Conservation (phyloP, 352 stramenopile genomes). For the Phytophthora citricola region DNA sequence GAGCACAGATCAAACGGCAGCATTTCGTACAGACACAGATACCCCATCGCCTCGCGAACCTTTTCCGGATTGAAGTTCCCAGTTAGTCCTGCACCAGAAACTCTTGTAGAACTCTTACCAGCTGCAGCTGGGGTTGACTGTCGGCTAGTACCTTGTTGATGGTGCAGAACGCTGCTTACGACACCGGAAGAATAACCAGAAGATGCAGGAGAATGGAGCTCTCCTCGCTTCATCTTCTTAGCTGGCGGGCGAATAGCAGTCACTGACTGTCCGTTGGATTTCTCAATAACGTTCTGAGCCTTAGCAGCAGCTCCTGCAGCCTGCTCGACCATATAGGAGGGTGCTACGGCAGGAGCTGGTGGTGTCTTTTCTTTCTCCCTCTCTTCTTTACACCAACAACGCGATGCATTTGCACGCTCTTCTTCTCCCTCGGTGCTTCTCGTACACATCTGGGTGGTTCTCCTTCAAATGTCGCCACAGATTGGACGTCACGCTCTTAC, state of each 20-base stretch:
- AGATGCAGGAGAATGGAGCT: conserved; percentile 38
- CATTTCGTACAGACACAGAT: conserved; percentile 74
- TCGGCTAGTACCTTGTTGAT: conserved; percentile 22
- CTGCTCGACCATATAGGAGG: background rate
- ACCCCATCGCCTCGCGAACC: conserved; percentile 63
- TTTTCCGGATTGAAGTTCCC: conserved; percentile 56
- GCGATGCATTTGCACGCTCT: conserved; percentile 78
- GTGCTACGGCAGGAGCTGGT: background rate
- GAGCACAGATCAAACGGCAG: conserved; percentile 72
- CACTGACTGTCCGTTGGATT: conserved; percentile 13
- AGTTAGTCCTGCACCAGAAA: background rate
- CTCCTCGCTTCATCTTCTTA: conserved; percentile 53
- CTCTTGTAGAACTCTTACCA: background rate
- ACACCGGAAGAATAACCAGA: conserved; percentile 42
- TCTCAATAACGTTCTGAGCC: conserved; percentile 27
- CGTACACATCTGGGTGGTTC: conserved; percentile 81
- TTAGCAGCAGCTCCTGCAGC: conserved; percentile 10
- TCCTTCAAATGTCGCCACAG: conserved; percentile 84
- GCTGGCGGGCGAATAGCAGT: conserved; percentile 7
- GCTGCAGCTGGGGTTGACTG: background rate
- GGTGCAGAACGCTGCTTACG: conserved; percentile 5
- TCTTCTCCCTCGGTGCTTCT: conserved; percentile 80
- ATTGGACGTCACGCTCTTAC: conserved; percentile 88
- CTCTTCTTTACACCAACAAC: conserved; percentile 58
- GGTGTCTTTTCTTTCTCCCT: conserved; percentile 64